Evolutionary conservation across 2,329 filamentous ascomycete species (phyloP), one percentile per base, ranked within the genome.

Genomic region (Teratosphaeria destructans): DNA sequence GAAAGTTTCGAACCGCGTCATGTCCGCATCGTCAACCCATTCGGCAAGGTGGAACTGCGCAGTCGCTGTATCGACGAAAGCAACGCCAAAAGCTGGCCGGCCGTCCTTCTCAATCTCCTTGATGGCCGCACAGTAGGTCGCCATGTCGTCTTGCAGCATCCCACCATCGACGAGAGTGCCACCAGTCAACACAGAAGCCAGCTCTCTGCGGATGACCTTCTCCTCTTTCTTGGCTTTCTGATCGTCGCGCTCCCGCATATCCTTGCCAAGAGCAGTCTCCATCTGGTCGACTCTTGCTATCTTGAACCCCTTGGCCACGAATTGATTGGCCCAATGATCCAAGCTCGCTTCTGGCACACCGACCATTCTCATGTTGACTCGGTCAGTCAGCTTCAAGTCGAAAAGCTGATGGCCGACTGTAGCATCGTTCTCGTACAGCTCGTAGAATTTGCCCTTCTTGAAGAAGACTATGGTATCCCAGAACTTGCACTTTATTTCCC

Each of bases 311-410:
- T 97, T 97, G 60, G 93, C 94, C 49, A 99, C 92, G 68, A 99
- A 99, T 69, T 99, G 94, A 68, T 95, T 96, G 59, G 94, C 91
- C 94, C 94, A 99, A 72, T 94, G 86, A 69, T 94, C 90, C n/a
- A 99, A 79, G 12, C 91, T 96, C 70, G 90, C 89, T 73, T 99
- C 94, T 0, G 94, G 94, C 0, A 99, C 94, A 62, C 94, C 94
- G 2, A 97, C 94, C 94, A 99, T 99, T 65, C 93, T 89, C 94
- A 99, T 99, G 73, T 99, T 99, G 72, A 99, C 94, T 58, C 94
- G 85, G 68, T 99, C 94, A 0, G 94, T 99, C 71, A 99, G 86
- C 77, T 99, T 99, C 59, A 99, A 82, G 73, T 99, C 94, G 68
- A 99, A 99, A 16, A 96, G 80, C 72, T 97, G 94, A 71, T 99